Conservation (phyloP, 2,329 filamentous ascomycete genomes). For the Alternaria arborescens region DNA sequence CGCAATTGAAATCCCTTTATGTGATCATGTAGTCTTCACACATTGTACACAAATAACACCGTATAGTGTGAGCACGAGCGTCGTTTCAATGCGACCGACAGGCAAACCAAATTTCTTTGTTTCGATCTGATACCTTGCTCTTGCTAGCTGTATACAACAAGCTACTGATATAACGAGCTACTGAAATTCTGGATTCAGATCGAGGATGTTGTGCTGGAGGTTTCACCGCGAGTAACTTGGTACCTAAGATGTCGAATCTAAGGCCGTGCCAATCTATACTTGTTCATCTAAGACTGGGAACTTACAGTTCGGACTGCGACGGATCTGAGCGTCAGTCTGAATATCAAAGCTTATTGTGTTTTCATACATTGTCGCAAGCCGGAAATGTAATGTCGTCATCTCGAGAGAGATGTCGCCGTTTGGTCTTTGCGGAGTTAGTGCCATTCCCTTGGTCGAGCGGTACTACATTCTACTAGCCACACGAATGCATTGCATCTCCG, state of each 20-base stretch:
- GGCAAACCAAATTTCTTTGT: too few relatives aligned
- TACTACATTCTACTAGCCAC: neutral
- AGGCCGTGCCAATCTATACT: neutral
- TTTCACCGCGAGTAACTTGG: neutral
- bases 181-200: too few relatives aligned
- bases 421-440: neutral
- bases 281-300: neutral
- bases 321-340: neutral
- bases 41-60: neutral
- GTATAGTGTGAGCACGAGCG: too few relatives aligned
- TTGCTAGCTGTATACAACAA: too few relatives aligned
- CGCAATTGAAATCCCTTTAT: neutral
- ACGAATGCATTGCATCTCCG: neutral
- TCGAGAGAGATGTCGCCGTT: neutral
- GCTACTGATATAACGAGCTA: too few relatives aligned
- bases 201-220: too few relatives aligned
- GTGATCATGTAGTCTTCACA: neutral
- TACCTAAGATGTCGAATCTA: neutral
- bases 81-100: too few relatives aligned
- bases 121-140: too few relatives aligned
- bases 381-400: neutral
- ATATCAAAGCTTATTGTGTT: neutral
- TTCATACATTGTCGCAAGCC: neutral
- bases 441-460: neutral
- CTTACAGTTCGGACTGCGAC: neutral